Base-by-base conservation (phyloP, 148 eudicot species). In the Dianthus caryophyllus region DNA sequence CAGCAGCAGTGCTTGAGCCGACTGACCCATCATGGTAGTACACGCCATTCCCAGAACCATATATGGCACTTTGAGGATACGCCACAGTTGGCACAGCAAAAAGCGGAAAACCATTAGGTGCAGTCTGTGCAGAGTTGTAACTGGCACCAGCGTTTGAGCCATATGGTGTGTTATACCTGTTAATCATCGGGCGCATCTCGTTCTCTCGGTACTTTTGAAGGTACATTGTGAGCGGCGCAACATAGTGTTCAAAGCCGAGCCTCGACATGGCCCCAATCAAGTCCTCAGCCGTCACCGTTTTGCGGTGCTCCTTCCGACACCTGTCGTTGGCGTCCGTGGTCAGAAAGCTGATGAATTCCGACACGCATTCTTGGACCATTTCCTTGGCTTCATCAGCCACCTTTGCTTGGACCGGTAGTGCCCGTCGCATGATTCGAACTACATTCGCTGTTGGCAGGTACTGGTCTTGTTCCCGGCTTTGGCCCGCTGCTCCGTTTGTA, bases 211-310 rank as follows among this genome's bases (percentile, higher is more conserved):
- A 59, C 36, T 31, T 66, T 20, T 70, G 67, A 18, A 78, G 70
- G 61, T 52, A 75, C 2, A 62, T 14, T 20, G 30, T 26, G 24
- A 78, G 70, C 1, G 76, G 82, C 50, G 41, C 61, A 24, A 78
- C 66, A 44, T 71, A 75, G 18, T 70, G 36, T 0, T 75, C 73
- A n/a, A 78, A 71, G 0, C 82, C 82, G 17, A 74, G 72, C 56
- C 60, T 70, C 4, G 61, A 20, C 75, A 78, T 74, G 30, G 82
- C 71, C 54, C 70, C 59, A 0, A 71, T 31, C 18, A 78, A 10
- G 53, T 78, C 82, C 20, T 78, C 76, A 22, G 78, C 78, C 0
- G 73, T 71, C 51, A 74, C 39, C 13, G 78, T 78, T 69, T 74
- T 75, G 22, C 82, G 57, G 2, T 61, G 72, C 75, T 78, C 78